These are phyloP conservation scores for Jaltomata sinuosa DNA, from an alignment of 257 asterid genomes.

Conservation along the genomic window DNA sequence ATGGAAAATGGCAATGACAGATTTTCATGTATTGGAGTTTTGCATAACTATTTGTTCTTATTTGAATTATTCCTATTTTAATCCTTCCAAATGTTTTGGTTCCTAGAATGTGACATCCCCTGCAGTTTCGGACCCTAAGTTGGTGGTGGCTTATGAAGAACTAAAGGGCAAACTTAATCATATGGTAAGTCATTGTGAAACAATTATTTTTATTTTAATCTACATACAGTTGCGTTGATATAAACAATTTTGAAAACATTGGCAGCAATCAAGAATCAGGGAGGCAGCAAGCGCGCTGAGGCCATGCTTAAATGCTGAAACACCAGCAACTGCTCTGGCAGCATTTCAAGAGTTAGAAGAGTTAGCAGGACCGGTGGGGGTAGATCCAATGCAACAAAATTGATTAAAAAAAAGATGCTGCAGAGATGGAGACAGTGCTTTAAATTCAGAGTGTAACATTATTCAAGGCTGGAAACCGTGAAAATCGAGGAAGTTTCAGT, in stretches of 20 bases:
- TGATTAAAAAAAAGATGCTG: background rate
- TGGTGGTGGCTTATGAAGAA: conserved; percentile 36
- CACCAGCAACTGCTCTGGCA: conserved; percentile 28
- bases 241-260: background rate
- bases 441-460: background rate
- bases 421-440: background rate
- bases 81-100: conserved; percentile 3
- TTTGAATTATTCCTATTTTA: background rate
- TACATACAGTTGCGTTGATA: background rate
- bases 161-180: conserved; percentile 40
- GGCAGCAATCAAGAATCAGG: conserved; percentile 51
- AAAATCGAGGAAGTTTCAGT: background rate
- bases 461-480: background rate
- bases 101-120: conserved; percentile 22
- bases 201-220: background rate
- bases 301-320: conserved; percentile 40
- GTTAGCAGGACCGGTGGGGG: conserved; percentile 11
- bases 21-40: background rate
- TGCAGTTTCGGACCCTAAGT: conserved; percentile 37
- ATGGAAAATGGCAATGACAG: background rate
- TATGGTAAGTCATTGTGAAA: conserved; percentile 35
- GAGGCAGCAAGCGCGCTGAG: conserved; percentile 32
- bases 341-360: conserved; percentile 56
- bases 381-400: background rate
- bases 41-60: background rate